Evolutionary conservation across 1,284 basidiomycete genomes (phyloP).

Genomic region (Moniliophthora roreri): DNA sequence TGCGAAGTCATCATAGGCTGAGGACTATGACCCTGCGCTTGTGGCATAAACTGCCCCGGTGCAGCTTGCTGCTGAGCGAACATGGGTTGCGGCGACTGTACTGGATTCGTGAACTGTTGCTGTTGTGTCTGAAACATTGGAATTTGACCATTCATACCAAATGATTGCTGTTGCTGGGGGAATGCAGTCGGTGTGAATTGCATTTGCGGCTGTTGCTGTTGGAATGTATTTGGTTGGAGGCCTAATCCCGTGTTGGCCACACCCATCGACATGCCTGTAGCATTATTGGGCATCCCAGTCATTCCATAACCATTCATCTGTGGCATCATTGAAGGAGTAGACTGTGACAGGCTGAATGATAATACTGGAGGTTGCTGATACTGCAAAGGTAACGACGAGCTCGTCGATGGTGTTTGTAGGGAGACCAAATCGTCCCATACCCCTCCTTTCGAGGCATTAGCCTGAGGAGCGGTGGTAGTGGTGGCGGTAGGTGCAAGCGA

Average conservation of each 20-base stretch:
- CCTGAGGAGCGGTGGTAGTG: not conserved
- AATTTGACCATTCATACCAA: conserved; percentile 15
- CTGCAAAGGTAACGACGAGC: conserved; percentile 56
- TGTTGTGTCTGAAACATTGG: conserved; percentile 18
- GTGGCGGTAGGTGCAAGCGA: conserved; percentile 4
- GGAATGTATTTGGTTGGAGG: conserved; percentile 12
- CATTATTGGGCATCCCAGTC: conserved; percentile 12
- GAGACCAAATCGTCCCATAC: conserved; percentile 56
- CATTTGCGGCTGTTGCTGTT: conserved; percentile 24
- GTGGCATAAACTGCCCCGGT: conserved; percentile 1
- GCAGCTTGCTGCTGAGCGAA: conserved; percentile 9
- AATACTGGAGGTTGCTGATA: conserved; percentile 33
- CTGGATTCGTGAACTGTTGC: conserved; percentile 13
- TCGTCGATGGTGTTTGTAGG: conserved; percentile 41
- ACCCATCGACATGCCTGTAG: conserved; percentile 16
- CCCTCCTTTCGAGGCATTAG: conserved; percentile 23
- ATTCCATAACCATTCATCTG: conserved; percentile 12
- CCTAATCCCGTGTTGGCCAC: conserved; percentile 9
- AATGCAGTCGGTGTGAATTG: conserved; percentile 18
- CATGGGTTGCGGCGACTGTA: conserved; percentile 12
- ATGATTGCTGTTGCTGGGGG: conserved; percentile 19
- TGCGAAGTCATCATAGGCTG: conserved; percentile 22
- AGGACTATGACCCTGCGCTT: conserved; percentile 27
- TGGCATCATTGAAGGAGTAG: conserved; percentile 1
- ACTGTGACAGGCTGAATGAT: conserved; percentile 5